Evolutionary conservation across 495 filamentous ascomycete species (phyloP).

Genomic region (Neurospora sp.): DNA sequence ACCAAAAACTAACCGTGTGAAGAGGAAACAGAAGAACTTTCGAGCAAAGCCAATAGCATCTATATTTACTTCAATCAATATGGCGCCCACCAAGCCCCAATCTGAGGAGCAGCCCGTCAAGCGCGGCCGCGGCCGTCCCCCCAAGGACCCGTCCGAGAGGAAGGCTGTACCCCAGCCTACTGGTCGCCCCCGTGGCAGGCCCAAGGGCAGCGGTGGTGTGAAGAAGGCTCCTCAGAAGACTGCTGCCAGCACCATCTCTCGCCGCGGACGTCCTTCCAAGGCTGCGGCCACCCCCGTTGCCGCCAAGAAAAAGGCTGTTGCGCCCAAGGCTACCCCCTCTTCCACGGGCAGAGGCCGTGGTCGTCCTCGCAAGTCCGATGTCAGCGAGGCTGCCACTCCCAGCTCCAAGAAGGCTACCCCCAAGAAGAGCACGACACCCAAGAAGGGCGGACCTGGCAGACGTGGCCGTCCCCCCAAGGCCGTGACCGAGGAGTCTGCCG

Average conservation of each 20-base stretch:
- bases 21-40: neutral
- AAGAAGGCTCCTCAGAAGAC: conserved; percentile 21
- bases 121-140: conserved; percentile 35
- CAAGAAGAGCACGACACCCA: neutral
- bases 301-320: conserved; percentile 1
- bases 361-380: conserved; percentile 1
- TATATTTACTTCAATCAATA: neutral
- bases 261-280: conserved; percentile 30
- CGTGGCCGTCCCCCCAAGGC: conserved; percentile 5
- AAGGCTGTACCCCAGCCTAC: conserved; percentile 27
- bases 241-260: conserved; percentile 7
- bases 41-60: neutral
- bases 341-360: neutral
- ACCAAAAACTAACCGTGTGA: neutral
- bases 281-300: conserved; percentile 3
- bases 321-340: neutral
- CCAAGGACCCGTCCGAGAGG: conserved; percentile 24
- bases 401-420: neutral
- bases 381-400: neutral
- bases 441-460: conserved; percentile 17
- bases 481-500: conserved; percentile 10
- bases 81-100: conserved; percentile 14
- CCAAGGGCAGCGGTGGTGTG: conserved; percentile 28
- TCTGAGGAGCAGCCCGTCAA: conserved; percentile 18
- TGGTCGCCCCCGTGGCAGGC: conserved; percentile 35